A percentile compares a stretch with the other conserved stretches of the same genome.
These are phyloP conservation scores for Orbilia oligospora DNA, from an alignment of 2,329 filamentous ascomycete species.

Conservation along the genomic window DNA sequence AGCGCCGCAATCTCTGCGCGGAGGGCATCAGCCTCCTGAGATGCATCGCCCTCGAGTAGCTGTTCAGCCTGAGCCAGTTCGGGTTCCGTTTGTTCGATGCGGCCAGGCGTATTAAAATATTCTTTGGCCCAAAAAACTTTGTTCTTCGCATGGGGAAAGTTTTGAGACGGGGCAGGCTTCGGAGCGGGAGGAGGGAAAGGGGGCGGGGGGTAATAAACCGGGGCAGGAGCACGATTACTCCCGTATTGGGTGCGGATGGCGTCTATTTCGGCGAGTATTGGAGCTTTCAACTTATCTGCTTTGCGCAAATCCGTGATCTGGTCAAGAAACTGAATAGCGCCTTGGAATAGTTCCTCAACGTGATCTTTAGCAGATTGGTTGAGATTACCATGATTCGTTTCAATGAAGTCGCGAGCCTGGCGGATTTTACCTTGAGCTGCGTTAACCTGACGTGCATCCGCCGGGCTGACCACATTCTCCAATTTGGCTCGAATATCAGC, in stretches of 20 bases:
- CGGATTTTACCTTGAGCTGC: conserved; percentile 41
- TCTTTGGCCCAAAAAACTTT: conserved; percentile 45
- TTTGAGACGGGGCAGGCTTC: conserved; percentile 13
- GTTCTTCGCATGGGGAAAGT: conserved; percentile 20
- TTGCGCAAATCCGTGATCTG: conserved; percentile 36
- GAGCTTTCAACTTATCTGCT: conserved; percentile 30
- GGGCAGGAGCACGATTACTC: conserved; percentile 5
- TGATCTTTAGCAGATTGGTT: conserved; percentile 32
- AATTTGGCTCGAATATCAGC: conserved; percentile 40
- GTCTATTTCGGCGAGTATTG: conserved; percentile 37
- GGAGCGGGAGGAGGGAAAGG: not conserved
- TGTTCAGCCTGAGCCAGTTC: conserved; percentile 33
- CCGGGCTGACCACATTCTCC: conserved; percentile 32
- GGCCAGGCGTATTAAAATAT: conserved; percentile 38
- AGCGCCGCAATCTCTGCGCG: conserved; percentile 32
- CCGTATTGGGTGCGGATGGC: conserved; percentile 33
- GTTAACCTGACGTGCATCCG: conserved; percentile 43
- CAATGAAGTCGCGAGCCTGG: conserved; percentile 36
- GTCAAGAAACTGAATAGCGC: conserved; percentile 34
- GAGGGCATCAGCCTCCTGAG: conserved; percentile 31
- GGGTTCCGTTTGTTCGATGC: conserved; percentile 36
- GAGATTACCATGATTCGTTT: conserved; percentile 33
- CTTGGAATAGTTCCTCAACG: conserved; percentile 37
- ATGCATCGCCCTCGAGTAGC: conserved; percentile 22
- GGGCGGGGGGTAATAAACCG: not conserved